phyloP scores from a whole-genome alignment of 306 rosid genomes.

The Betula pendula region DNA sequence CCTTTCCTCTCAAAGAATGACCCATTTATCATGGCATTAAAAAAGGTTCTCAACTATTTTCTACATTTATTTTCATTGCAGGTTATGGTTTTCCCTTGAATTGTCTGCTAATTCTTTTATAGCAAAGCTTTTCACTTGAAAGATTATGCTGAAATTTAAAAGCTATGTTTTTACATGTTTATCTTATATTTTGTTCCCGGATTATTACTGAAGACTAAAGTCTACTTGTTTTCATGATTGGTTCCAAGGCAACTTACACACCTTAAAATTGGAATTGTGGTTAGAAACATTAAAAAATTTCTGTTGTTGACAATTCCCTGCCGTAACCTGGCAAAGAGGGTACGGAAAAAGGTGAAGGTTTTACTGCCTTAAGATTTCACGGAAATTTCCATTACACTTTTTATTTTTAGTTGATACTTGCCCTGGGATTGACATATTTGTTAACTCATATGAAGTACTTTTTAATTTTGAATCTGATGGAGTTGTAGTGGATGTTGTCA shows the following conservation, averaged over 20 bases:
- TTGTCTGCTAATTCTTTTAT: background rate
- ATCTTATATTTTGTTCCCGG: background rate
- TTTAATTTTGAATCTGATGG: background rate
- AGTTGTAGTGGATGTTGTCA: background rate
- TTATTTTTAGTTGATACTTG: background rate
- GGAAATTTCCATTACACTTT: background rate
- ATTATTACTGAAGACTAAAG: background rate
- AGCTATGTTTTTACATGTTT: background rate
- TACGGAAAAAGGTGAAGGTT: background rate
- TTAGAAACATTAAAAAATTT: background rate
- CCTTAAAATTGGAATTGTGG: background rate
- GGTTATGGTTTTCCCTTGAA: background rate
- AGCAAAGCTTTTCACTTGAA: background rate
- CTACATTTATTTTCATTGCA: background rate
- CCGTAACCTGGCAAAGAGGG: background rate
- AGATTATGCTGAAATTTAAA: background rate
- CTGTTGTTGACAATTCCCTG: background rate
- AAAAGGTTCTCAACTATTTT: constrained; percentile 61
- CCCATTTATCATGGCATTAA: constrained; percentile 72
- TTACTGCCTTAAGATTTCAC: background rate
- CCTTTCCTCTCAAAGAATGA: constrained; percentile 86
- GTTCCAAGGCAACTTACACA: background rate
- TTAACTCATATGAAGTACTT: background rate
- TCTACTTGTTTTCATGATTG: background rate
- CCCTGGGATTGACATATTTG: background rate